Percentiles rank a stretch among this genome's conserved stretches.
Conservation (phyloP, 129 eudicot genomes). For the Tanacetum coccineum region DNA sequence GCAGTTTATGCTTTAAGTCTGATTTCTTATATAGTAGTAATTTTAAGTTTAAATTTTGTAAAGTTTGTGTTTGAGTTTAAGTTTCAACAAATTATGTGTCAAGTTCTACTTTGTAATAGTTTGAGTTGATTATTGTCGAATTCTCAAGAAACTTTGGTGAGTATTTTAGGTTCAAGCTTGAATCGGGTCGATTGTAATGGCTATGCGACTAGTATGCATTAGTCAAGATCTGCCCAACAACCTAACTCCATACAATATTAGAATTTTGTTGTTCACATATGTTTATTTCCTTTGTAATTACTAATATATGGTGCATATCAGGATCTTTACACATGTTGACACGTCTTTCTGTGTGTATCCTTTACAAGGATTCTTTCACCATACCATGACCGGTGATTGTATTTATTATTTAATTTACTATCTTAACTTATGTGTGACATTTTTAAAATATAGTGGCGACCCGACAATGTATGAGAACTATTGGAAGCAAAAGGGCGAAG, state of each 20-base stretch:
- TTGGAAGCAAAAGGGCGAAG: conserved; percentile 66
- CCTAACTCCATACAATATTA: conserved; percentile 29
- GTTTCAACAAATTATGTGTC: too few species aligned
- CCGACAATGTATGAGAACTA: conserved; percentile 92
- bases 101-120: neutral
- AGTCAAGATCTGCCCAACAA: conserved; percentile 28
- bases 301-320: conserved; percentile 15
- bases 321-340: conserved; percentile 38
- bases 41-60: too few species aligned
- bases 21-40: too few species aligned
- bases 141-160: neutral
- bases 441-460: conserved; percentile 61
- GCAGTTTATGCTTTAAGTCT: neutral
- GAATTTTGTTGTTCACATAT: conserved; percentile 19
- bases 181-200: neutral
- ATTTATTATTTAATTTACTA: neutral
- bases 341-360: neutral
- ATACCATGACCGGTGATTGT: neutral
- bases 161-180: neutral
- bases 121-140: neutral
- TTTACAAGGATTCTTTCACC: conserved; percentile 8
- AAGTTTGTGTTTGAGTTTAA: too few species aligned
- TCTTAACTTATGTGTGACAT: neutral
- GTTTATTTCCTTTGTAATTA: conserved; percentile 3
- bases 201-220: neutral